These are phyloP conservation scores for Nicotiana knightiana DNA, from an alignment of 257 asterid species.

Conservation along the genomic window DNA sequence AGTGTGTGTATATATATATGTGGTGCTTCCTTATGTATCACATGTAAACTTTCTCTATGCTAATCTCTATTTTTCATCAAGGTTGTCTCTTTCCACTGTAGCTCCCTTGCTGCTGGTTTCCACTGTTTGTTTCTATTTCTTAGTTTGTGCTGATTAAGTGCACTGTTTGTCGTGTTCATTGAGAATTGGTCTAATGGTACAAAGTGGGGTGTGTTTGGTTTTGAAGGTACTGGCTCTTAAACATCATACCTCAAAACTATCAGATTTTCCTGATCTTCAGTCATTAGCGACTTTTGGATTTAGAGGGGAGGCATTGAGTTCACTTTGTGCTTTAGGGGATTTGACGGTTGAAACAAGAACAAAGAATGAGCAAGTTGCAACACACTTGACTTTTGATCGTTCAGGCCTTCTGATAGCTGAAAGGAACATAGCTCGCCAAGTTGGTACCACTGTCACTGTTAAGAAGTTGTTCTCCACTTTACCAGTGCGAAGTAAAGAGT, in stretches of 20 bases:
- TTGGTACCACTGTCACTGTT: slow-evolving; percentile 86
- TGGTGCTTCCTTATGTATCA: background rate
- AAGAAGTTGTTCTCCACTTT: slow-evolving; percentile 81
- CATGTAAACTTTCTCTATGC: background rate
- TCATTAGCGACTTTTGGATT: slow-evolving; percentile 79
- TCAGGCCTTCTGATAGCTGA: slow-evolving; percentile 61
- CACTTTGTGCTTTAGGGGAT: slow-evolving; percentile 78
- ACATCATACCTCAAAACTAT: slow-evolving; percentile 91
- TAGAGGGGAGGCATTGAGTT: slow-evolving; percentile 99
- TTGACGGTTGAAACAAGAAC: slow-evolving; percentile 87
- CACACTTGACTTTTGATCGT: slow-evolving; percentile 73
- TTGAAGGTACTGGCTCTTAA: slow-evolving; percentile 72
- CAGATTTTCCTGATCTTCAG: slow-evolving; percentile 81
- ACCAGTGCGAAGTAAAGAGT: slow-evolving; percentile 95
- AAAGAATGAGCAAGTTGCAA: slow-evolving; percentile 66
- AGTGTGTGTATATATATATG: background rate
- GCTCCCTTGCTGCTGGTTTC: background rate
- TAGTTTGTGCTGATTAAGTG: background rate
- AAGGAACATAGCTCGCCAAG: slow-evolving; percentile 85
- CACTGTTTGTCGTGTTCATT: background rate
- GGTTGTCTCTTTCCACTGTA: background rate
- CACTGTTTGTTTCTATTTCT: background rate
- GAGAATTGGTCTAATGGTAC: background rate
- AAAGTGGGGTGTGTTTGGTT: background rate
- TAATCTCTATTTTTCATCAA: background rate